phyloP scores from a whole-genome alignment of 2,329 filamentous ascomycete species.

The Clarireedia hainanense region DNA sequence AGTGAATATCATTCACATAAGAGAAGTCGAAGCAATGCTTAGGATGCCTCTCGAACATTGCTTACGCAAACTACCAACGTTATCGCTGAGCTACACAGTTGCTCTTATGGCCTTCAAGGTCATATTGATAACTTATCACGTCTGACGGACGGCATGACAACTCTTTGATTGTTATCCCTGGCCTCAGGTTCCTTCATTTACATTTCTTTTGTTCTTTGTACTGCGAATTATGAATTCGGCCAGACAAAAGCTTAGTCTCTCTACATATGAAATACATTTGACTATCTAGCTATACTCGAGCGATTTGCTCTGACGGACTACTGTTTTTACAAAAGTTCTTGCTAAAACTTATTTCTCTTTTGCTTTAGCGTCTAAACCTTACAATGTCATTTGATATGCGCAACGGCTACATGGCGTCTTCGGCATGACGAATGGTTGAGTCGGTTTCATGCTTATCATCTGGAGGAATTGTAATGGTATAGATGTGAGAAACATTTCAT shows the following conservation, averaged over 20 bases:
- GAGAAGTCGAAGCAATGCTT: constrained; percentile 18
- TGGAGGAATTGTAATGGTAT: neutral
- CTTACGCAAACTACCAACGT: neutral
- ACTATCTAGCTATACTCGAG: neutral
- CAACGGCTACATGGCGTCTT: neutral
- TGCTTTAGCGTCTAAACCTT: too few relatives aligned
- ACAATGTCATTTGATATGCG: too few relatives aligned
- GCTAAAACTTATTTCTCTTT: too few relatives aligned
- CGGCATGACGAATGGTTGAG: neutral
- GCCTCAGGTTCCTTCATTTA: constrained; percentile 3
- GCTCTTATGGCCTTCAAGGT: neutral
- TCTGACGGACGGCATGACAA: constrained; percentile 10
- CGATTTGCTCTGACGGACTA: too few relatives aligned
- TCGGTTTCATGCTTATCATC: neutral
- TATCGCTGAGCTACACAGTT: neutral
- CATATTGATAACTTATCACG: constrained; percentile 6
- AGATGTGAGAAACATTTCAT: neutral
- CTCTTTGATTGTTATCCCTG: constrained; percentile 9
- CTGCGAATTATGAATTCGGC: neutral
- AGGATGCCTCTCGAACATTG: neutral
- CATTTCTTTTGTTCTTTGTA: neutral
- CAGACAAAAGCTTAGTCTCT: constrained; percentile 1
- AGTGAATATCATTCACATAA: constrained; percentile 22
- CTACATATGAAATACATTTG: too few relatives aligned
- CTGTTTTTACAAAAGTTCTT: too few relatives aligned